A percentile compares a stretch with the other conserved stretches of the same genome.
phyloP scores from a whole-genome alignment of 2,329 filamentous ascomycete genomes.

The Stachybotrys elegans region DNA sequence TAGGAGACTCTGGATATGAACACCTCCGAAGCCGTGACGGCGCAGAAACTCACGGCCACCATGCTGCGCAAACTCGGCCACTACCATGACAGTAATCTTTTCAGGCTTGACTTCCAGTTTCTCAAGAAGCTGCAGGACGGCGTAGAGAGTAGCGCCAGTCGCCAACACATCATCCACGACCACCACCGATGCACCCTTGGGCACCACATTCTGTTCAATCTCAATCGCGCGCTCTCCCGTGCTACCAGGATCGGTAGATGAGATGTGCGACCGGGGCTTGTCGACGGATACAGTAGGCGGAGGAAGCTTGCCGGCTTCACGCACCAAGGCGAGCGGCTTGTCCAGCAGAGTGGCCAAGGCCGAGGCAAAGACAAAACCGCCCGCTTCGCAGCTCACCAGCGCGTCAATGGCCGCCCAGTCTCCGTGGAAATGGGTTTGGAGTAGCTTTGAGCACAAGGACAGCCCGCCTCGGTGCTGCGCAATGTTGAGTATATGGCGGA shows the following conservation, averaged over 20 bases:
- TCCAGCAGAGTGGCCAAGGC: conserved; percentile 36
- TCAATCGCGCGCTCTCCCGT: conserved; percentile 36
- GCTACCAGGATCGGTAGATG: conserved; percentile 26
- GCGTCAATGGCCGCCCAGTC: conserved; percentile 40
- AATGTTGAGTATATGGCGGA: conserved; percentile 55
- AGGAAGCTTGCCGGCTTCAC: conserved; percentile 54
- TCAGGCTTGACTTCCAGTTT: conserved; percentile 34
- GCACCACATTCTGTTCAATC: conserved; percentile 40
- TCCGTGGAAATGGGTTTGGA: conserved; percentile 38
- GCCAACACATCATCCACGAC: conserved; percentile 55
- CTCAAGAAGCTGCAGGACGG: conserved; percentile 42
- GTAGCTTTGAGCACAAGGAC: conserved; percentile 42
- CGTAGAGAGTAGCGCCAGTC: conserved; percentile 49
- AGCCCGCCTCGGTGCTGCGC: conserved; percentile 46
- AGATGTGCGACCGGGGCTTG: conserved; percentile 49
- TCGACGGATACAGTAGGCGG: conserved; percentile 45
- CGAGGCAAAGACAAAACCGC: conserved; percentile 52
- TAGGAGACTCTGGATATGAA: conserved; percentile 47
- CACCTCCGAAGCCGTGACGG: conserved; percentile 41
- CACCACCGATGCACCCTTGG: conserved; percentile 37
- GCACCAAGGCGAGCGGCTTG: conserved; percentile 44
- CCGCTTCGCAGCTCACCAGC: conserved; percentile 50
- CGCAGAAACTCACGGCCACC: conserved; percentile 43
- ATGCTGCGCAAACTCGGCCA: conserved; percentile 55
- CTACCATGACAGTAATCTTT: conserved; percentile 41